A percentile compares a stretch with the other conserved stretches of the same genome.
Evolutionary conservation across 1,284 basidiomycete species (phyloP).

Genomic region (Porphyrellus sp.): DNA sequence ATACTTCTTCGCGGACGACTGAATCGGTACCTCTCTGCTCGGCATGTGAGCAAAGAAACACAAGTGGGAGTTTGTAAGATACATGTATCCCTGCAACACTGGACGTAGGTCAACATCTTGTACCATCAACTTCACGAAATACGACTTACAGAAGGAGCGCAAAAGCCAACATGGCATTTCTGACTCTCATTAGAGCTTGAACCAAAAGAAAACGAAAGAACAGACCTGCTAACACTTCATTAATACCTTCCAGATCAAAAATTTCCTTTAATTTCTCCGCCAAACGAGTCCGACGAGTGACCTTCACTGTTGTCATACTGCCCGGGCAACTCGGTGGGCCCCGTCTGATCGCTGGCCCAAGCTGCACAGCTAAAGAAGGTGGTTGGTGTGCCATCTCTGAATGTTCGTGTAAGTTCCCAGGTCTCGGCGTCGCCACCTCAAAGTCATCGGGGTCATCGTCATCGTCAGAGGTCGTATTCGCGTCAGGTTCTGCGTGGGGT

Average conservation of each 20-base stretch:
- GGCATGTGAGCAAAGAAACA: slow-evolving; percentile 98
- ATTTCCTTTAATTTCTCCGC: slow-evolving; percentile 84
- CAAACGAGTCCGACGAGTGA: slow-evolving; percentile 67
- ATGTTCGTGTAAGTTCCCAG: slow-evolving; percentile 32
- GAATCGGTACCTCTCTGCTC: slow-evolving; percentile 64
- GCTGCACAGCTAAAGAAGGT: slow-evolving; percentile 12
- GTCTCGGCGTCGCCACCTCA: slow-evolving; percentile 47
- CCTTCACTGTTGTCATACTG: slow-evolving; percentile 67
- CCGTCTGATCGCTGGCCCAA: slow-evolving; percentile 27
- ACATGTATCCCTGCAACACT: slow-evolving; percentile 97
- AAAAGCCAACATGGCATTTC: slow-evolving; percentile 90
- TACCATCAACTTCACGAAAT: neutral
- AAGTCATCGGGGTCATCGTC: slow-evolving; percentile 61
- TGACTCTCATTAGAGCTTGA: slow-evolving; percentile 30
- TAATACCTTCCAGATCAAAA: slow-evolving; percentile 74
- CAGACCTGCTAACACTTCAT: slow-evolving; percentile 80
- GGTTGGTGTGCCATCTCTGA: slow-evolving; percentile 3
- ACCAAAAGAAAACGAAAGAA: slow-evolving; percentile 13
- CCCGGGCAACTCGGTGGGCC: slow-evolving; percentile 43
- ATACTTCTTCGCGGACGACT: neutral
- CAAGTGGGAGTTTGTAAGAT: slow-evolving; percentile 85
- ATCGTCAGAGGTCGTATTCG: slow-evolving; percentile 37
- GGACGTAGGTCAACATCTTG: slow-evolving; percentile 13
- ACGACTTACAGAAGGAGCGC: slow-evolving; percentile 76
- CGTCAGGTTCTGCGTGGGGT: slow-evolving; percentile 33